Evolutionary conservation across 768 basidiomycete species (phyloP).

Genomic region (Podaxis sp.): DNA sequence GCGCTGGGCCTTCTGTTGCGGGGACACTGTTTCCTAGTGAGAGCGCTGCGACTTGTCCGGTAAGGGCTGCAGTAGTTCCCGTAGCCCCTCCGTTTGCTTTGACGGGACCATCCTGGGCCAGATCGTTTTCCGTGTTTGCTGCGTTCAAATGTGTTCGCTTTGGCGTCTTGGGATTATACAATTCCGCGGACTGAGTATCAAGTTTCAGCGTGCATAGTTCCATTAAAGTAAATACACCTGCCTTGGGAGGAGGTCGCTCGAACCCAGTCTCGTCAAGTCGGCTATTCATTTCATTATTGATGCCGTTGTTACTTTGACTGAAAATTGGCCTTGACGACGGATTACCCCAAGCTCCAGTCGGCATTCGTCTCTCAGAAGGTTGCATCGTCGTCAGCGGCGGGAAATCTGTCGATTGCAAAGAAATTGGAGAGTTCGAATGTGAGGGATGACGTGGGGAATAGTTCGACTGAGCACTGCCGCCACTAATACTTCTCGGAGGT

Average conservation of each 20-base stretch:
- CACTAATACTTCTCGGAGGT: slow-evolving; percentile 31
- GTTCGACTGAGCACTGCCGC: slow-evolving; percentile 26
- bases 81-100: slow-evolving; percentile 18
- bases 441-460: slow-evolving; percentile 22
- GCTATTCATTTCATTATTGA: slow-evolving; percentile 16
- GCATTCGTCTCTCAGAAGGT: slow-evolving; percentile 46
- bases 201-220: not conserved
- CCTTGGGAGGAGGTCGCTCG: slow-evolving; percentile 47
- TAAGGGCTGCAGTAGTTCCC: slow-evolving; percentile 27
- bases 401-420: slow-evolving; percentile 61
- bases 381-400: slow-evolving; percentile 56
- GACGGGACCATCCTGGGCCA: slow-evolving; percentile 20
- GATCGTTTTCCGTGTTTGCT: slow-evolving; percentile 19
- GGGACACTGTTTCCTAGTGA: slow-evolving; percentile 20
- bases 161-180: slow-evolving; percentile 30
- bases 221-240: slow-evolving; percentile 13
- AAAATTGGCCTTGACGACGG: slow-evolving; percentile 49
- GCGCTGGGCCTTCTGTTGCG: not conserved
- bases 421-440: slow-evolving; percentile 32
- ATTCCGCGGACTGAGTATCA: slow-evolving; percentile 23
- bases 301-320: slow-evolving; percentile 27
- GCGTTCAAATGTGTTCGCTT: slow-evolving; percentile 20
- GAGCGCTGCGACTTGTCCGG: slow-evolving; percentile 31
- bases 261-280: slow-evolving; percentile 41
- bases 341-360: slow-evolving; percentile 71